Evolutionary conservation across 164 flowering plant species (phyloP).

Genomic region (Akebia trifoliata): DNA sequence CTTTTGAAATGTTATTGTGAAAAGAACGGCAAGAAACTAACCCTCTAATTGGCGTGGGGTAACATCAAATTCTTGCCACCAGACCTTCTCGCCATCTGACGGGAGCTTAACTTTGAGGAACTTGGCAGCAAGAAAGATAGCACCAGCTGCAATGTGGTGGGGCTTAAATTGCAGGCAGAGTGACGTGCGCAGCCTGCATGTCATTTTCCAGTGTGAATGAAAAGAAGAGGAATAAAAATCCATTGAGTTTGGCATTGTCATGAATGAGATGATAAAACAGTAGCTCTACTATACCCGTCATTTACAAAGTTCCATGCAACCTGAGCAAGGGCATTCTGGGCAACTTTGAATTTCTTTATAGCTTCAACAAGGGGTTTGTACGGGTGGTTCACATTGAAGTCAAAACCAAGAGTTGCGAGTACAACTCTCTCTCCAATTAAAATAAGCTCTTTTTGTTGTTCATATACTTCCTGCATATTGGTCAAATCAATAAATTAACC

Average conservation of each 20-base stretch:
- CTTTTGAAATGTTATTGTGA: not conserved
- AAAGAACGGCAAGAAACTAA: slow-evolving; percentile 23
- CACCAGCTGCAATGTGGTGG: slow-evolving; percentile 86
- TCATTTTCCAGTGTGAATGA: slow-evolving; percentile 25
- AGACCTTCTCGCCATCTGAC: slow-evolving; percentile 79
- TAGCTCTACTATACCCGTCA: slow-evolving; percentile 58
- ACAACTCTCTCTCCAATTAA: slow-evolving; percentile 76
- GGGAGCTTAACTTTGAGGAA: slow-evolving; percentile 82
- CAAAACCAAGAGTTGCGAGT: slow-evolving; percentile 83
- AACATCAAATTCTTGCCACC: slow-evolving; percentile 95
- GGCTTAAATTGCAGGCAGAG: slow-evolving; percentile 88
- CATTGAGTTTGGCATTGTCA: slow-evolving; percentile 2
- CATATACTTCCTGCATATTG: slow-evolving; percentile 66
- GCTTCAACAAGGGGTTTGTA: slow-evolving; percentile 85
- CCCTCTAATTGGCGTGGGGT: slow-evolving; percentile 90
- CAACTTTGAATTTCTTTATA: slow-evolving; percentile 79
- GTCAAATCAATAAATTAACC: not conserved
- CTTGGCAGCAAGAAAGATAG: slow-evolving; percentile 88
- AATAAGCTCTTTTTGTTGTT: slow-evolving; percentile 71
- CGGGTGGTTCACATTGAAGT: slow-evolving; percentile 76
- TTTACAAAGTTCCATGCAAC: slow-evolving; percentile 92
- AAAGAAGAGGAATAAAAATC: slow-evolving; percentile 10
- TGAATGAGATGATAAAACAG: slow-evolving; percentile 9
- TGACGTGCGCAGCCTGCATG: slow-evolving; percentile 75
- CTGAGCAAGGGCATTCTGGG: slow-evolving; percentile 77